phyloP scores from a whole-genome alignment of 495 filamentous ascomycete genomes.

The Tuber aestivum region DNA sequence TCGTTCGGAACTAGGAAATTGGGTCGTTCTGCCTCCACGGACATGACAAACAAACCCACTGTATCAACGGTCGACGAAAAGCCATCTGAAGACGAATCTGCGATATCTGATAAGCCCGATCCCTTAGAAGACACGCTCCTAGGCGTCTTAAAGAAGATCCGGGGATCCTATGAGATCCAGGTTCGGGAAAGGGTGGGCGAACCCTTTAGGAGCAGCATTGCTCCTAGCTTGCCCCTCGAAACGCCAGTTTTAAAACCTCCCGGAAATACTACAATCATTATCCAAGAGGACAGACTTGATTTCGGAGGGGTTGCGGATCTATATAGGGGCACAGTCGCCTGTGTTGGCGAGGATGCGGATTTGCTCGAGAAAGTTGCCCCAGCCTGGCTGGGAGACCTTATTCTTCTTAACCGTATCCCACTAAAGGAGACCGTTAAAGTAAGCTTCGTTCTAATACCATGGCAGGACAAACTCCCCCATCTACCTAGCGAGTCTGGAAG shows the following conservation, averaged over 20 bases:
- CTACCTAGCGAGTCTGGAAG: slow-evolving; percentile 34
- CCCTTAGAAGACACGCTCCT: slow-evolving; percentile 73
- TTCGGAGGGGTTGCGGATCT: slow-evolving; percentile 87
- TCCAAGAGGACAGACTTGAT: slow-evolving; percentile 85
- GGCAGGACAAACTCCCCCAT: slow-evolving; percentile 63
- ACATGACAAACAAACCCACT: slow-evolving; percentile 62
- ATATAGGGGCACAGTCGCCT: slow-evolving; percentile 78
- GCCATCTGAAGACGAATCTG: slow-evolving; percentile 46
- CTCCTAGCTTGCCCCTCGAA: slow-evolving; percentile 72
- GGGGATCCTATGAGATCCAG: slow-evolving; percentile 69
- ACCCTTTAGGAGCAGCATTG: slow-evolving; percentile 57
- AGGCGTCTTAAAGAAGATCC: slow-evolving; percentile 72
- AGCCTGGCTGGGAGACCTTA: slow-evolving; percentile 85
- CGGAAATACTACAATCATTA: slow-evolving; percentile 72
- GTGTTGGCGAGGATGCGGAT: slow-evolving; percentile 70
- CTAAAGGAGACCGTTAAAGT: slow-evolving; percentile 90
- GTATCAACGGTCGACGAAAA: slow-evolving; percentile 64
- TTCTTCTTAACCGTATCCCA: slow-evolving; percentile 75
- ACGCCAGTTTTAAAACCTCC: slow-evolving; percentile 80
- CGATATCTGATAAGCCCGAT: slow-evolving; percentile 68
- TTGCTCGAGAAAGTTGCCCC: slow-evolving; percentile 77
- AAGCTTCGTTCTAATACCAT: slow-evolving; percentile 82
- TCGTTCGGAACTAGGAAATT: slow-evolving; percentile 76
- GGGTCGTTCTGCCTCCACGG: slow-evolving; percentile 63
- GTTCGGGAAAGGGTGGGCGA: slow-evolving; percentile 58